Conservation (phyloP, 2,329 filamentous ascomycete species). For the Neoarthrinium moseri region DNA sequence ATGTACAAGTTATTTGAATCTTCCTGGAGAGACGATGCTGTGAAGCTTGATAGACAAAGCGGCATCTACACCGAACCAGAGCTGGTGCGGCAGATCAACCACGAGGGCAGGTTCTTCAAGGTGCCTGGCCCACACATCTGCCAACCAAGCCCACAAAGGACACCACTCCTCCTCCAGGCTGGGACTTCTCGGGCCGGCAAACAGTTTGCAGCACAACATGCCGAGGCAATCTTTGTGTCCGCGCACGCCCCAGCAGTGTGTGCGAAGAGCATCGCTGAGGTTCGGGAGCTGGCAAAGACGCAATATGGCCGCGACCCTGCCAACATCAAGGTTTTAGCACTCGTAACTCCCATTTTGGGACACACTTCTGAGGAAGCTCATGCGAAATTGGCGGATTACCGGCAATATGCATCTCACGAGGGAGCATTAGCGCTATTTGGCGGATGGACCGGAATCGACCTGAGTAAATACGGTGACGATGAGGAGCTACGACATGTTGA, state of each 20-base stretch:
- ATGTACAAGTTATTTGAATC: slow-evolving; percentile 67
- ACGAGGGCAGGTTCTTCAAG: slow-evolving; percentile 61
- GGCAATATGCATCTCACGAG: slow-evolving; percentile 57
- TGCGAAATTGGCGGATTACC: slow-evolving; percentile 61
- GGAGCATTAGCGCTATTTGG: slow-evolving; percentile 71
- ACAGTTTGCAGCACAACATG: slow-evolving; percentile 66
- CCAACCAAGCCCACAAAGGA: slow-evolving; percentile 65
- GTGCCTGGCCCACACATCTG: slow-evolving; percentile 66
- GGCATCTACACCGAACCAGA: slow-evolving; percentile 54
- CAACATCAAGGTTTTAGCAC: slow-evolving; percentile 66
- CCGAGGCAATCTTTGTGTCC: slow-evolving; percentile 69
- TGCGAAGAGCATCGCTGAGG: slow-evolving; percentile 60
- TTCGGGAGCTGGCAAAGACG: slow-evolving; percentile 53
- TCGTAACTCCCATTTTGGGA: slow-evolving; percentile 65
- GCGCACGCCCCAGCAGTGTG: slow-evolving; percentile 63
- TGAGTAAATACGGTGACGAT: slow-evolving; percentile 37
- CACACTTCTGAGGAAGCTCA: slow-evolving; percentile 64
- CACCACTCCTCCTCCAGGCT: slow-evolving; percentile 68
- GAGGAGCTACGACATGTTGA: slow-evolving; percentile 37
- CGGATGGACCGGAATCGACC: slow-evolving; percentile 66
- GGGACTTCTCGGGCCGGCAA: slow-evolving; percentile 67
- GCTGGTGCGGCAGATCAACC: slow-evolving; percentile 64
- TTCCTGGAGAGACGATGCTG: slow-evolving; percentile 67
- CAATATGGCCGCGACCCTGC: slow-evolving; percentile 55
- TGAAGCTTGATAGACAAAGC: slow-evolving; percentile 55